These are phyloP conservation scores for Anethum foeniculum DNA, from an alignment of 140 eudicot genomes.

Conservation along the genomic window DNA sequence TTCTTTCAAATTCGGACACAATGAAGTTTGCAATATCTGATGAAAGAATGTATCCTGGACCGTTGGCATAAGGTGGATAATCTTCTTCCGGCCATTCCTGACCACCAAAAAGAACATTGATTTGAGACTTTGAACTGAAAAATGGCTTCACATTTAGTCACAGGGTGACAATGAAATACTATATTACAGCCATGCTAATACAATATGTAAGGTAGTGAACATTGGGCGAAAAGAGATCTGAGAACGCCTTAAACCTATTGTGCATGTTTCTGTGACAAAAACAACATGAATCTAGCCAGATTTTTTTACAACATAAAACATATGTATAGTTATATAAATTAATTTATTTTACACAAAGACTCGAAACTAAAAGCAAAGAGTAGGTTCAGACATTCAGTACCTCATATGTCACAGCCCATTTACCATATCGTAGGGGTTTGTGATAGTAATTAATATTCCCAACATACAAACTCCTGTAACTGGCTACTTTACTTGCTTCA, in stretches of 20 bases:
- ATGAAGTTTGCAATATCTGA: conserved; percentile 71
- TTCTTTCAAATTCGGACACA: conserved; percentile 64
- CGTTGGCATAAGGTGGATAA: conserved; percentile 90
- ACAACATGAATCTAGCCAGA: not conserved
- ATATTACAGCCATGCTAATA: not conserved
- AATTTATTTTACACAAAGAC: not conserved
- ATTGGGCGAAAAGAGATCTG: not conserved
- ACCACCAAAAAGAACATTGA: conserved; percentile 4
- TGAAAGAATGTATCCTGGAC: conserved; percentile 85
- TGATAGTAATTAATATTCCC: conserved; percentile 90
- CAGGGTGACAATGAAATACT: not conserved
- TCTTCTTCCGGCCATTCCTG: conserved; percentile 99
- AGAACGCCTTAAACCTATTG: not conserved
- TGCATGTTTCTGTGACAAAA: not conserved
- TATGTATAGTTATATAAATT: not conserved
- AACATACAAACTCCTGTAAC: conserved; percentile 54
- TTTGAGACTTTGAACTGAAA: not conserved
- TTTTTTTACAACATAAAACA: not conserved
- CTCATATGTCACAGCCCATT: conserved; percentile 99
- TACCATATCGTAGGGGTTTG: conserved; percentile 82
- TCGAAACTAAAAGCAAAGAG: not conserved
- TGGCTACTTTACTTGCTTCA: conserved; percentile 52
- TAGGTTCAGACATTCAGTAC: conserved; percentile 15
- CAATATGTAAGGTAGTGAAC: not conserved
- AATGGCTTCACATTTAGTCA: not conserved